Evolutionary conservation across 345 rosid genomes (phyloP).

Genomic region (Syzygium oleosum): DNA sequence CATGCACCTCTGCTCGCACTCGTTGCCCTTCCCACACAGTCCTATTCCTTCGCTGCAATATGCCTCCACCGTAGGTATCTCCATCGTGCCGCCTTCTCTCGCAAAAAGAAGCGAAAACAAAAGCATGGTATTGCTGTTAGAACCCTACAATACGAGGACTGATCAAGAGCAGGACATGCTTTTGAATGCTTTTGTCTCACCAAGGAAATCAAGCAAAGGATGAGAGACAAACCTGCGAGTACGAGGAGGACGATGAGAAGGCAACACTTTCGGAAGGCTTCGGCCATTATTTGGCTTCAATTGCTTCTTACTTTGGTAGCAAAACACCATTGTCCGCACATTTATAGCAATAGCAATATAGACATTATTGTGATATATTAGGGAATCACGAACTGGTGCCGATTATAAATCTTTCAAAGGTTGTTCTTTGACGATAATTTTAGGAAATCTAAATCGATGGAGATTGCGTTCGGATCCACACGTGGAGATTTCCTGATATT

Average conservation of each 20-base stretch:
- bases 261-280: no score
- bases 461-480: not conserved
- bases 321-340: not conserved
- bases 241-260: no score
- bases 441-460: not conserved
- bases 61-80: not conserved
- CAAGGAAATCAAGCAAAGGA: not conserved
- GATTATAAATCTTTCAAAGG: not conserved
- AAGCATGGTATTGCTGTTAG: not conserved
- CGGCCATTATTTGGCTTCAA: not conserved
- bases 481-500: not conserved
- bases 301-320: not conserved
- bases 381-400: not conserved
- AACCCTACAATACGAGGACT: not conserved
- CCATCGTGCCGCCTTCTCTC: not conserved
- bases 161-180: not conserved
- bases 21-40: not conserved
- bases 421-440: not conserved
- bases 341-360: not conserved
- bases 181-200: not conserved
- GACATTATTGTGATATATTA: not conserved
- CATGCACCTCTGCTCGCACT: not conserved
- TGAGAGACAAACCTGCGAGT: no score
- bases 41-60: not conserved
- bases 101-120: not conserved